Evolutionary conservation across 306 rosid species (phyloP), one percentile per base, ranked within the genome.

Genomic region (Vicia sativa): DNA sequence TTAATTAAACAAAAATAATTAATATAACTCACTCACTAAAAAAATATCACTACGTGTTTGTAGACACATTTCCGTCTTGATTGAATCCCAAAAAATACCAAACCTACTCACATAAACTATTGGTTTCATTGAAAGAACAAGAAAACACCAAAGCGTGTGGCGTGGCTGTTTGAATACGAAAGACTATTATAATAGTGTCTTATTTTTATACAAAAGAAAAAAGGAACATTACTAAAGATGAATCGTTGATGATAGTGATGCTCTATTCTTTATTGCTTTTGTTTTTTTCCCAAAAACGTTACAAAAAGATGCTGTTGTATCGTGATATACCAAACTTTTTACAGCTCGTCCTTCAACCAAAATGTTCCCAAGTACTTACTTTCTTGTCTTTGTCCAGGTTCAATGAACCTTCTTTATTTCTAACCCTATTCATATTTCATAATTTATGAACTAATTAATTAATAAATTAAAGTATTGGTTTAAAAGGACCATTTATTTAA

Each of bases 361-460:
- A 48, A 19, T 43, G 42, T 52, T 61, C 43, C 43, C 28, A 23
- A 7, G 28, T 43, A 55, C 65, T 29, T 28, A 16, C 5, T n/a
- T 37, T 21, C 18, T 48, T 16, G 23, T 10, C 3, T 52, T 7
- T 53, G 81, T 71, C 89, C 64, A 87, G 87, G 83, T 87, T 87
- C 91, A 81, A 61, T 79, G 84, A 76, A 83, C 38, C 23, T 53
- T 59, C 57, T 3, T 45, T 13, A 0, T 6, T 9, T 35, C 10
- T 41, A 39, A 6, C 21, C 21, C 11, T 62, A 39, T 39, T 21
- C 4, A 62, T 62, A 3, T 19, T 19, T 21, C 9, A 61, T 39
- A 13, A 11, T 19, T 23, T 6, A 61, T 39, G 2, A 6, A 11
- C 21, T 19, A 12, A 62, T 14, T 21, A 25, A 25, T 25, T 25